Evolutionary conservation across 2,329 filamentous ascomycete genomes (phyloP), one percentile per base, ranked within the genome.

Genomic region (Penicillium fuscoglaucum): DNA sequence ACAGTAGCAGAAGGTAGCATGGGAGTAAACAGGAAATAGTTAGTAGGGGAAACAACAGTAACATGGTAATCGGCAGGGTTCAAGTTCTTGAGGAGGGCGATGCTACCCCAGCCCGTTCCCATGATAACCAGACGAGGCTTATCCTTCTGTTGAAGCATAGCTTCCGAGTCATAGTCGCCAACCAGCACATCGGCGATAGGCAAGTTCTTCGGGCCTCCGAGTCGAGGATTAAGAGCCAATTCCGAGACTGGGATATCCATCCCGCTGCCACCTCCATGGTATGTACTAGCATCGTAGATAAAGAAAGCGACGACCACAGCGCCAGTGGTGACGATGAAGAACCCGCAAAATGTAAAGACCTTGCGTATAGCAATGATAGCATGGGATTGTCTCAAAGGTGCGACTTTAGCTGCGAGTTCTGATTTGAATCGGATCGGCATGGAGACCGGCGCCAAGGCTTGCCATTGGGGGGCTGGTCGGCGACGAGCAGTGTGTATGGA

Each of bases 1-100:
- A 99, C 95, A 0, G 96, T 99, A 8, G 95, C 96, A 35, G 92
- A 96, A 1, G 95, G 95, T 44, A 99, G 82, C 93, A 99, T 98
- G 0, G 95, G 95, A 2, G 95, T 99, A 76, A 99, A 99, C 33
- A 99, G 79, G 78, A 99, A 99, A 78, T 98, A 96, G 70, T 98
- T 98, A 37, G 90, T 90, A 0, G 95, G 93, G 13, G 92, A 96
- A 44, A 99, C 89, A 40, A 99, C 89, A 5, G 93, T 98, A 66
- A 99, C 88, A 75, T 99, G 93, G 72, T 97, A 99, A 68, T 97
- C 91, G 13, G 93, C 91, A 0, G 92, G 88, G 61, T 93, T 90
- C 62, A 99, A 78, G 61, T 91, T 89, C 79, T 99, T 99, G 66
- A 99, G 79, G 59, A 99, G 79, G 5, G 93, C 91, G 60, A 99